phyloP scores from a whole-genome alignment of 2,329 filamentous ascomycete species.

The Cercospora sesami region DNA sequence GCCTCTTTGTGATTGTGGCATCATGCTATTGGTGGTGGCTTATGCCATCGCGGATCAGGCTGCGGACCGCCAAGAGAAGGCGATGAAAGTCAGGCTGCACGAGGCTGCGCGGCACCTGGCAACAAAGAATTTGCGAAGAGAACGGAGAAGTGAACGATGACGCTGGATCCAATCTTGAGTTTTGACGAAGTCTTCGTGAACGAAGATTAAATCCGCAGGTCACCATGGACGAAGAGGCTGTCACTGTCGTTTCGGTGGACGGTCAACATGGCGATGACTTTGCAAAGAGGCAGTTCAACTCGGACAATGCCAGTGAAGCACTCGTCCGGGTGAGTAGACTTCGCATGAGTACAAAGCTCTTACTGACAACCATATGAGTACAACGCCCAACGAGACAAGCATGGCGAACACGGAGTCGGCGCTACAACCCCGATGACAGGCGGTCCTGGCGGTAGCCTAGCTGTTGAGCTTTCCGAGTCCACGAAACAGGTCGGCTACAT shows the following conservation, averaged over 20 bases:
- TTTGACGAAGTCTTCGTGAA: background rate
- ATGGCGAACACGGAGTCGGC: background rate
- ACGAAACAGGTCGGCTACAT: background rate
- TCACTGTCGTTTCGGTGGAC: background rate
- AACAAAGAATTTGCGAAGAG: background rate
- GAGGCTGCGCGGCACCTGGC: background rate
- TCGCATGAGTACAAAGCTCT: background rate
- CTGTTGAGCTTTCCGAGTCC: background rate
- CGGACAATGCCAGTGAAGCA: background rate
- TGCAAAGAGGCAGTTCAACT: background rate
- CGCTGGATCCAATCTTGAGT: background rate
- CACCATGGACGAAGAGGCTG: background rate
- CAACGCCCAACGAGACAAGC: background rate
- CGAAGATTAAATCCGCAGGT: background rate
- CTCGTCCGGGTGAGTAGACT: background rate
- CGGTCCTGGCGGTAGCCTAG: background rate
- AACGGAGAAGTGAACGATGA: background rate
- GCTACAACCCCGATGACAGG: background rate
- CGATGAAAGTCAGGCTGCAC: background rate
- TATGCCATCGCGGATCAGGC: background rate
- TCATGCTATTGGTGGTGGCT: background rate
- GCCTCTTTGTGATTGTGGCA: background rate
- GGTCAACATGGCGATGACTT: background rate
- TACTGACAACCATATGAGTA: background rate
- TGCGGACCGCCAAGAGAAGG: background rate